These are phyloP conservation scores for Onygenales sp. DNA, from an alignment of 2,329 filamentous ascomycete species.

Conservation along the genomic window DNA sequence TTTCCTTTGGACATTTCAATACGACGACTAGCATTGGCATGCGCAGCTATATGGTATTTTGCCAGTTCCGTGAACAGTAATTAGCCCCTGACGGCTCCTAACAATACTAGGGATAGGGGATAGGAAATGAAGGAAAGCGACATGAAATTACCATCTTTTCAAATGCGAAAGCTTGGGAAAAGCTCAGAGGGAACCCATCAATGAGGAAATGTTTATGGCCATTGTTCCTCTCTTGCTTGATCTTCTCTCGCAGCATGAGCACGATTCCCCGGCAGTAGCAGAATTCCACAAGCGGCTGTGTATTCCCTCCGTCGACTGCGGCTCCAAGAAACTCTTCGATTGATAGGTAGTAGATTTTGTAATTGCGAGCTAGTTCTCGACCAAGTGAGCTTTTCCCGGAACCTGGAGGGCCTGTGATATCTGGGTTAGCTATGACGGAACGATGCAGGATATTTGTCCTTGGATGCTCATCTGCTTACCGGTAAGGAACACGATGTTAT, in stretches of 20 bases:
- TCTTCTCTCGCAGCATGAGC: constrained; percentile 3
- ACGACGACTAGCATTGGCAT: background rate
- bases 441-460: background rate
- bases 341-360: constrained; percentile 7
- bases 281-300: background rate
- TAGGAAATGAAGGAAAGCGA: background rate
- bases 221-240: constrained; percentile 3
- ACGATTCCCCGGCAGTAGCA: constrained; percentile 4
- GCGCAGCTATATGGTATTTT: background rate
- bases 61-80: background rate
- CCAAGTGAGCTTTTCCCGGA: constrained; percentile 7
- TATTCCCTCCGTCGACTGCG: background rate
- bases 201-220: constrained; percentile 5
- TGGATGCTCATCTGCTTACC: constrained; percentile 1
- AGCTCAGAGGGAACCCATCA: constrained; percentile 7
- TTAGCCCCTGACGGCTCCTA: too few relatives aligned
- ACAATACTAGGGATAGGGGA: background rate
- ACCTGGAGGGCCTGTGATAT: constrained; percentile 6
- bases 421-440: background rate
- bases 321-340: constrained; percentile 7
- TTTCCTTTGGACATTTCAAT: background rate
- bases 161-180: constrained; percentile 6
- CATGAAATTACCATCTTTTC: constrained; percentile 4
- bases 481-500: constrained; percentile 5
- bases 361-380: constrained; percentile 2